Conservation (phyloP, 1,284 basidiomycete genomes). For the Papiliotrema laurentii region DNA sequence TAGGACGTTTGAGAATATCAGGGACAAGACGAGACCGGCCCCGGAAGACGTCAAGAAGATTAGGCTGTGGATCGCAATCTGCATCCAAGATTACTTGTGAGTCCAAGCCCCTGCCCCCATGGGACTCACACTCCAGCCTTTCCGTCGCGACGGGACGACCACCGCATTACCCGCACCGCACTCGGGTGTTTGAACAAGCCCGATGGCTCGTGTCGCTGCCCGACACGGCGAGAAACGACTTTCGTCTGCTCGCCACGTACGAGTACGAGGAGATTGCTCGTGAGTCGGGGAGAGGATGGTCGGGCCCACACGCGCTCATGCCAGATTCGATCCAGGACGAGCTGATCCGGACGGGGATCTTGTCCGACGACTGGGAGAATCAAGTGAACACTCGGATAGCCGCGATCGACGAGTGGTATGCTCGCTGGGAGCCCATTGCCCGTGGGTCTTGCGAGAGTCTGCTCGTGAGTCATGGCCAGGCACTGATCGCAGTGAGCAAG, state of each 20-base stretch:
- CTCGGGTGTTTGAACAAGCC: not conserved
- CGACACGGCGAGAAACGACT: not conserved
- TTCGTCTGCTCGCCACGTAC: not conserved
- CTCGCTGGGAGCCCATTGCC: slow-evolving; percentile 2
- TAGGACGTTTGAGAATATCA: not conserved
- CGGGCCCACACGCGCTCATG: not conserved
- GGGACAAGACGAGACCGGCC: not conserved
- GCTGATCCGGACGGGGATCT: not conserved
- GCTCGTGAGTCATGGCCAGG: not conserved
- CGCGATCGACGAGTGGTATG: slow-evolving; percentile 4
- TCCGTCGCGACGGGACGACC: slow-evolving; percentile 1
- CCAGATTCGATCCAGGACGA: not conserved
- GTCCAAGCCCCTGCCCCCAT: not conserved
- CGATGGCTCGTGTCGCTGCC: not conserved
- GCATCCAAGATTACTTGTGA: slow-evolving; percentile 5
- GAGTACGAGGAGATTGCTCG: slow-evolving; percentile 7
- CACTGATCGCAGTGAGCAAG: not conserved
- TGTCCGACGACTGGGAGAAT: slow-evolving; percentile 5
- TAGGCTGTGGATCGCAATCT: slow-evolving; percentile 2
- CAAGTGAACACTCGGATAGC: not conserved
- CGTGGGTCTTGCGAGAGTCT: not conserved
- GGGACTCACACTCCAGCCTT: not conserved
- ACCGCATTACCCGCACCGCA: slow-evolving; percentile 4
- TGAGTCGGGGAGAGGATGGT: not conserved
- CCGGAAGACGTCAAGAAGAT: not conserved